Percentiles rank a stretch among this genome's conserved stretches.
Evolutionary conservation across 257 asterid genomes (phyloP).

Genomic region (Anisodus tanguticus): DNA sequence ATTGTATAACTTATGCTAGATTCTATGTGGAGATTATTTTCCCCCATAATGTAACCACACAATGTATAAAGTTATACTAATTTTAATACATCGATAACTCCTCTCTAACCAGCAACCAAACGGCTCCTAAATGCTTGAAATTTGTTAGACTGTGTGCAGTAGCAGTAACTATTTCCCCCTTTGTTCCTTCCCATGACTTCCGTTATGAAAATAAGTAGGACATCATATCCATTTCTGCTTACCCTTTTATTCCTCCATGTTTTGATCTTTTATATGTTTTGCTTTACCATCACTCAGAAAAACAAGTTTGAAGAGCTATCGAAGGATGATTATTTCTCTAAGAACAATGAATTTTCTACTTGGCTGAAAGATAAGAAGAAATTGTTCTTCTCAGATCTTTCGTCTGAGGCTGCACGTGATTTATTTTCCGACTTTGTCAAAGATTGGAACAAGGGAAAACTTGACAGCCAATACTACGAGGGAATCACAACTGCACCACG

Average conservation of each 20-base stretch:
- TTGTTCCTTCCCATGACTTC: neutral
- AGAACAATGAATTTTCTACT: constrained; percentile 81
- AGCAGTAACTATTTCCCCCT: neutral
- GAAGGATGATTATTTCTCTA: constrained; percentile 81
- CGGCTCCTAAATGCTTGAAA: neutral
- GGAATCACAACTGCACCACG: constrained; percentile 85
- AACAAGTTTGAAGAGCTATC: constrained; percentile 65
- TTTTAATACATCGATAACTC: too few relatives aligned
- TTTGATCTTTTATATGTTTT: neutral
- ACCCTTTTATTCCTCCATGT: neutral
- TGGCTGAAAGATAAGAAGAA: constrained; percentile 87
- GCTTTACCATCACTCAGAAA: constrained; percentile 46
- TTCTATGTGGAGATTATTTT: too few relatives aligned
- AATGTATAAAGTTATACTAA: too few relatives aligned
- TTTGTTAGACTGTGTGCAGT: neutral
- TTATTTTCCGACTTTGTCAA: constrained; percentile 65
- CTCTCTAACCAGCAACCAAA: too few relatives aligned
- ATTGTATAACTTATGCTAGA: too few relatives aligned
- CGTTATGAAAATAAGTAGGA: neutral
- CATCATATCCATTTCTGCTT: neutral
- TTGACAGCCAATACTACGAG: constrained; percentile 70
- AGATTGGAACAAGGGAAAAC: constrained; percentile 77
- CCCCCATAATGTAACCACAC: too few relatives aligned
- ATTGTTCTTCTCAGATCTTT: constrained; percentile 73
- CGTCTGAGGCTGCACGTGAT: constrained; percentile 68